Evolutionary conservation across 2,329 filamentous ascomycete genomes (phyloP), one percentile per base, ranked within the genome.

Genomic region (Ceratocystis destructans): DNA sequence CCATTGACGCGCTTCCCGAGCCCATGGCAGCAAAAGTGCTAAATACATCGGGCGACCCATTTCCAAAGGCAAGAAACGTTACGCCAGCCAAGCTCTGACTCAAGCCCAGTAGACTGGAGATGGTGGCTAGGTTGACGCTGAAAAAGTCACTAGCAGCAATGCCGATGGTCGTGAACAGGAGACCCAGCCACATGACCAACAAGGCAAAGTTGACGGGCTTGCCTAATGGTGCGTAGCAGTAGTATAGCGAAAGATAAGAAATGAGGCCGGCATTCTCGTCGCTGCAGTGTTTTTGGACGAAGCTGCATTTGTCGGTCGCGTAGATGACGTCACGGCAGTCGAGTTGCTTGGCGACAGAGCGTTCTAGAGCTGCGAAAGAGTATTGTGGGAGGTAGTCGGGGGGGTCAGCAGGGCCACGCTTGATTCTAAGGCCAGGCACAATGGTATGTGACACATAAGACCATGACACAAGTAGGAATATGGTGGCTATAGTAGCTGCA

Each of bases 61-160:
- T 99, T 70, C 94, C 94, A 76, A 99, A 95, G 7, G 94, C 94
- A 64, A 99, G 78, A 72, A 99, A 96, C 0, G 94, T 99, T 33
- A 99, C 95, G 45, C 94, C 94, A 0, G 94, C 91, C 76, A 99
- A 82, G 74, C 90, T 97, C 78, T 99, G 92, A 75, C 92, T 96
- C 79, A 99, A 87, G 22, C 93, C 92, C 33, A 97, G 80, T 64
- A 96, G 85, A 66, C 82, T 87, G 25, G 94, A 87, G 71, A 99
- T 94, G 12, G 94, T 97, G 75, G 89, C 94, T 44, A 99, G 82
- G 73, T 99, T 96, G 77, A 97, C 85, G 76, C 92, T 97, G 77
- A 99, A 94, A 79, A 99, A 99, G 77, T 99, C 94, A 76, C 91
- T 96, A 25, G 94, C 94, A 15, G 94, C 94, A 70, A 99, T 96